Evolutionary conservation across 148 eudicot genomes (phyloP), one percentile per base, ranked within the genome.

Genomic region (Nepenthes gracilis): DNA sequence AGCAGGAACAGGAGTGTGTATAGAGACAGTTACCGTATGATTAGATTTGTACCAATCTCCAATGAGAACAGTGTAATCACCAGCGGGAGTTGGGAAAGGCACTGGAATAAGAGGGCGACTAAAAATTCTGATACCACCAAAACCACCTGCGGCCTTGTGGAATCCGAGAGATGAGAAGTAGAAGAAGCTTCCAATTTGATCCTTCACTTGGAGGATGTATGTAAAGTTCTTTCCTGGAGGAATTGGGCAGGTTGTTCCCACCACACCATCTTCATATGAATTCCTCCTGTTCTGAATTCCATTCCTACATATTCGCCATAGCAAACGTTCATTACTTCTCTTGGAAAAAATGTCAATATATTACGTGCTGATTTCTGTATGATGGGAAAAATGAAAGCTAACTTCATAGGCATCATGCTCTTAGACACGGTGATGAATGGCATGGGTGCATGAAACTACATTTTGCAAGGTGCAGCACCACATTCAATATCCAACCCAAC

Each of bases 121-220:
- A 12, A 86, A 81, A 60, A 93, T 93, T 59, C 87, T 70, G 63
- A 93, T 81, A 7, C 95, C 96, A 40, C 99, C 99, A 15, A 88
- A 93, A 14, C 80, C 99, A 57, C 99, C 99, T 35, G 95, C 96
- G 40, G 96, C 99, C 67, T 93, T 93, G 71, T 93, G 99, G 63
- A 88, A 86, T 54, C 66, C 91, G 12, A 84, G 83, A 36, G 96
- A 93, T 8, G 99, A 95, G 72, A 84, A 93, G 76, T 93, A 93
- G 57, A 79, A 93, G 65, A 88, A 88, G 76, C 96, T 88, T 59
- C 99, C 99, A 45, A 93, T 93, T 67, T 93, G 99, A 70, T 93
- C 99, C 67, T 93, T 93, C 63, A 86, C 81, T 83, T 93, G 99
- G 34, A 93, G 87, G 2, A 86, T 88, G 82, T 86, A 93, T 1